Evolutionary conservation across 1,284 basidiomycete genomes (phyloP).

Genomic region (Sporisorium exsertum): DNA sequence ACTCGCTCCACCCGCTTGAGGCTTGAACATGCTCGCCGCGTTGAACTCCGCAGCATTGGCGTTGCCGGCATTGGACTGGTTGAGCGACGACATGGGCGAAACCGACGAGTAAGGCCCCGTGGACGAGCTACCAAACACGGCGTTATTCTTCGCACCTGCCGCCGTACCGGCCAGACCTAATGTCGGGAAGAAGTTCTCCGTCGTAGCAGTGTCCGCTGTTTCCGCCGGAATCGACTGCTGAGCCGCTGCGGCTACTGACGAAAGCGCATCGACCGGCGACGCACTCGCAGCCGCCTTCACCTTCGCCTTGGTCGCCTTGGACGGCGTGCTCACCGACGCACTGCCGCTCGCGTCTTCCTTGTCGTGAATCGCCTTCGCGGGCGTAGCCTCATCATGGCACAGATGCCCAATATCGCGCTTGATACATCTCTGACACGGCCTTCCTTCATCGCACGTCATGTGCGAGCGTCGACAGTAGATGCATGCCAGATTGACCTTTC

Average conservation of each 20-base stretch:
- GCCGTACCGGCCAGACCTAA: constrained; percentile 15
- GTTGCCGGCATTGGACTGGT: constrained; percentile 15
- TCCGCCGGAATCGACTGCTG: not conserved
- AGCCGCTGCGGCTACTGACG: not conserved
- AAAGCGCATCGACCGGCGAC: not conserved
- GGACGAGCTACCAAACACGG: constrained; percentile 20
- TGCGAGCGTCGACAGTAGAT: constrained; percentile 91
- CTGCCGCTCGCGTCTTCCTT: not conserved
- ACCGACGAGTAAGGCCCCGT: constrained; percentile 44
- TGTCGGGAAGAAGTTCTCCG: constrained; percentile 28
- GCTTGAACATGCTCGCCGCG: constrained; percentile 36
- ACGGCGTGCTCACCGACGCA: constrained; percentile 12
- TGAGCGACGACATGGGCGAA: constrained; percentile 19
- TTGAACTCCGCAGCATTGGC: constrained; percentile 21
- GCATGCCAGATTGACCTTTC: constrained; percentile 75
- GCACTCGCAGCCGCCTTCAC: not conserved
- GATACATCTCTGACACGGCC: constrained; percentile 70
- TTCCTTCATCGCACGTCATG: constrained; percentile 72
- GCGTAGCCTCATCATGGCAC: constrained; percentile 58
- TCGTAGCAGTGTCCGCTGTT: not conserved
- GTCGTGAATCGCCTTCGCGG: constrained; percentile 27
- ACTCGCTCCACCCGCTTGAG: constrained; percentile 20
- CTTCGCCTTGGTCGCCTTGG: constrained; percentile 11
- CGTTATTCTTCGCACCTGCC: not conserved
- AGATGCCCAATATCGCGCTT: constrained; percentile 71